phyloP scores from a whole-genome alignment of 2,329 filamentous ascomycete genomes.

The Pestalotiopsis fici region DNA sequence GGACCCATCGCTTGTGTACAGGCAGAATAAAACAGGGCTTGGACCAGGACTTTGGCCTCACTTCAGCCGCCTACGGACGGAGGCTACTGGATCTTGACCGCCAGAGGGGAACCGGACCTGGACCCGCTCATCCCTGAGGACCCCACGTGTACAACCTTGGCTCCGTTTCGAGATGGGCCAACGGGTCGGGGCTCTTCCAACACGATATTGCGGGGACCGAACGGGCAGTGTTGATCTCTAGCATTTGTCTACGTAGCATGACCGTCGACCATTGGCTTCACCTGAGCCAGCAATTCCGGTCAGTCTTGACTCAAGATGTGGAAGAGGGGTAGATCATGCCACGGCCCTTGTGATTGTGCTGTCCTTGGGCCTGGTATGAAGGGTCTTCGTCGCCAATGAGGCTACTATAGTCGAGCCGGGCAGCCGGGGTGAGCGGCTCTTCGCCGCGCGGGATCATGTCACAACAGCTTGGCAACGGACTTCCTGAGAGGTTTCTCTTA shows the following conservation, averaged over 20 bases:
- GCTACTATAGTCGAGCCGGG: not conserved
- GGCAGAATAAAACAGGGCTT: not conserved
- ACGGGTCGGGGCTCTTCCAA: not conserved
- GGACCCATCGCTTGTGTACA: not conserved
- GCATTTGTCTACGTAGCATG: not conserved
- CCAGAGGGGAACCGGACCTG: not conserved
- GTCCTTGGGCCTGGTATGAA: not conserved
- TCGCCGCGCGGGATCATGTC: not conserved
- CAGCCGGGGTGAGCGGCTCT: not conserved
- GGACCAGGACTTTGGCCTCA: not conserved
- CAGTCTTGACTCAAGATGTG: not conserved
- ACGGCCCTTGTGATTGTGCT: not conserved
- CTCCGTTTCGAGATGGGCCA: not conserved
- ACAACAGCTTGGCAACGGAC: not conserved
- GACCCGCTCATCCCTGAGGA: not conserved
- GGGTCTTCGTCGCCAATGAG: not conserved
- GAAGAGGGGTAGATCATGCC: not conserved
- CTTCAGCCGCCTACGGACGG: not conserved
- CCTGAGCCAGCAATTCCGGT: not conserved
- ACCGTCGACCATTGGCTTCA: not conserved
- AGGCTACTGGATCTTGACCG: constrained; percentile 1
- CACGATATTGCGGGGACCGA: not conserved
- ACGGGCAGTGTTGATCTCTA: not conserved
- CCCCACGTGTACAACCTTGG: not conserved
- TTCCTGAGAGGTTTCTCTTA: not conserved